phyloP scores from a whole-genome alignment of 164 flowering plant genomes.

The Nymphaea thermarum region DNA sequence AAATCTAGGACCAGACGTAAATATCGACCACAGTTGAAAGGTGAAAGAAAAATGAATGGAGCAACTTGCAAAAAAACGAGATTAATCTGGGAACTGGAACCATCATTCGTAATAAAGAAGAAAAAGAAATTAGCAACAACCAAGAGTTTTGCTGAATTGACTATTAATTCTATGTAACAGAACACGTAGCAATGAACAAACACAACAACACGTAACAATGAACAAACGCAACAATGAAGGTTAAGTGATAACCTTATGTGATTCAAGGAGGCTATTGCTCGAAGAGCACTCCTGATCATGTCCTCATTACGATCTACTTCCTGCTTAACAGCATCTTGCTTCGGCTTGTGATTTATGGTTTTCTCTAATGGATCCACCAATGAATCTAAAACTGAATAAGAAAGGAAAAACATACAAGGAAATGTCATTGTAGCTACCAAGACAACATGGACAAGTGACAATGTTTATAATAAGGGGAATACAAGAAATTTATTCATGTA shows the following conservation, averaged over 20 bases:
- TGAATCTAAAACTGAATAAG: slow-evolving; percentile 72
- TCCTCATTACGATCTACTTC: slow-evolving; percentile 99
- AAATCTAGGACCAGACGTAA: no score
- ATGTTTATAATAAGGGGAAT: no score
- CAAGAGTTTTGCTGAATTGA: not conserved
- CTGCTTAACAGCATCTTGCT: slow-evolving; percentile 98
- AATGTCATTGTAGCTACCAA: not conserved
- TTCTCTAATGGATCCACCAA: slow-evolving; percentile 96
- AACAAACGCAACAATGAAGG: not conserved
- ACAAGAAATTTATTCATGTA: not conserved
- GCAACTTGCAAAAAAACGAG: no score
- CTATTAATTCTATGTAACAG: not conserved
- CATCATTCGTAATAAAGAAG: no score
- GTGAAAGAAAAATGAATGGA: no score
- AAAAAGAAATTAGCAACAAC: no score
- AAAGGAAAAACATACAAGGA: not conserved
- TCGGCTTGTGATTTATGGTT: slow-evolving; percentile 81
- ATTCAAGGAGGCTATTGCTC: slow-evolving; percentile 85
- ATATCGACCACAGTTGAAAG: no score
- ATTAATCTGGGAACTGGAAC: no score
- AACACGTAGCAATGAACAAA: not conserved
- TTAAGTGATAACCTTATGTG: slow-evolving; percentile 57
- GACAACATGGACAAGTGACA: not conserved
- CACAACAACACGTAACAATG: not conserved
- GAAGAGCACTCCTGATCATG: slow-evolving; percentile 97